A percentile compares a stretch with the other conserved stretches of the same genome.
Conservation (phyloP, 2,329 filamentous ascomycete genomes). For the Claviceps spartinae region DNA sequence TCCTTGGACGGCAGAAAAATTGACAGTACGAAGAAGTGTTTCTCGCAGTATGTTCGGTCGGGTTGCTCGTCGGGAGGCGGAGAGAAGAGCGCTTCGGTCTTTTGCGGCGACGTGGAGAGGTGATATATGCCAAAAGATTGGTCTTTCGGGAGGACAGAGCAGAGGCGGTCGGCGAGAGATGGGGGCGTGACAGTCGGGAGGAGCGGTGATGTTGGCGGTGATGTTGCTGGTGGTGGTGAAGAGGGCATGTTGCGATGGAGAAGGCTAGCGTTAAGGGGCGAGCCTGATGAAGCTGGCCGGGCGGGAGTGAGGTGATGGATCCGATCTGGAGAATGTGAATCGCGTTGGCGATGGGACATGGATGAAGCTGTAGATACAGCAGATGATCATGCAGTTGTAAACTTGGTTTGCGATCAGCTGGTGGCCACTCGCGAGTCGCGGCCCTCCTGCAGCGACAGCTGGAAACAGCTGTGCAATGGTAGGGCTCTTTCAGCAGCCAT, state of each 20-base stretch:
- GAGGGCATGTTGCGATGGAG: neutral
- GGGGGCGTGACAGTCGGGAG: neutral
- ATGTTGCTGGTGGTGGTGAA: neutral
- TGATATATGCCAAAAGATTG: constrained; percentile 62
- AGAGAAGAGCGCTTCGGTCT: constrained; percentile 63
- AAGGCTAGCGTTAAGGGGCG: neutral
- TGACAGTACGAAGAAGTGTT: constrained; percentile 54
- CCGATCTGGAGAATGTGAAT: neutral
- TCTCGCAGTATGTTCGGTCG: constrained; percentile 75
- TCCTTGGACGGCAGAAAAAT: constrained; percentile 19
- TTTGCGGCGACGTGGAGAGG: constrained; percentile 70
- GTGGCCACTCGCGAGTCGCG: neutral
- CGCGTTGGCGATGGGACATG: neutral
- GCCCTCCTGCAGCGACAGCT: too few relatives aligned
- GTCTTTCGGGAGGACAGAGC: constrained; percentile 38
- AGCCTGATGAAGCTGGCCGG: neutral
- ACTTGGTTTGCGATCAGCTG: neutral
- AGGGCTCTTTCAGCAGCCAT: too few relatives aligned
- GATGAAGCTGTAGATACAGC: neutral
- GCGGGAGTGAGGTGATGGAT: neutral
- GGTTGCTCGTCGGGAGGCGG: constrained; percentile 57
- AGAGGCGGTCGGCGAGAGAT: constrained; percentile 18
- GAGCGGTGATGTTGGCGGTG: neutral
- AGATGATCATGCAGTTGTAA: neutral
- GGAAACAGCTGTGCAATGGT: too few relatives aligned